A percentile compares a stretch with the other conserved stretches of the same genome.
Conservation (phyloP, 176 grass and related monocot genomes). For the Triticum monococcum region DNA sequence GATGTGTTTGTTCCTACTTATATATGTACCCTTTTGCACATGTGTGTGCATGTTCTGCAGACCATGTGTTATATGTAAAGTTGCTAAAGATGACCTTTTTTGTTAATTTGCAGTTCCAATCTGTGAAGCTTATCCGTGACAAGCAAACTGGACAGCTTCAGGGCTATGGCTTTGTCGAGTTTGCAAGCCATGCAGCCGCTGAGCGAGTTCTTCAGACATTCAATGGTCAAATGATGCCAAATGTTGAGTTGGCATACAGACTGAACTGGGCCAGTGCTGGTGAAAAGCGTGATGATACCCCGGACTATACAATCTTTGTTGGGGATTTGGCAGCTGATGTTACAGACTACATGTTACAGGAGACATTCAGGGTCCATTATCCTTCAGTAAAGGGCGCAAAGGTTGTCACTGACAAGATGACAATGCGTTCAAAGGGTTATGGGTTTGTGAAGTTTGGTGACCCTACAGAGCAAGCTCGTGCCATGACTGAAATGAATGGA, state of each 20-base stretch:
- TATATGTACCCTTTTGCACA: neutral
- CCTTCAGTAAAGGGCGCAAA: slow-evolving; percentile 92
- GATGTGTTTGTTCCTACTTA: neutral
- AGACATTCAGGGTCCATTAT: slow-evolving; percentile 84
- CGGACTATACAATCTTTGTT: slow-evolving; percentile 91
- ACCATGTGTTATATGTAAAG: neutral
- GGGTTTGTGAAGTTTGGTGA: slow-evolving; percentile 96
- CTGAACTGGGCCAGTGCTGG: slow-evolving; percentile 96
- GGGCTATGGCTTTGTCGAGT: slow-evolving; percentile 95
- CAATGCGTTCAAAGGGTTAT: slow-evolving; percentile 91
- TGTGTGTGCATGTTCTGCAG: neutral
- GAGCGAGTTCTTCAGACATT: slow-evolving; percentile 73
- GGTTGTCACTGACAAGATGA: slow-evolving; percentile 92
- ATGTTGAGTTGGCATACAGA: slow-evolving; percentile 65
- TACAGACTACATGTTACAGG: slow-evolving; percentile 88
- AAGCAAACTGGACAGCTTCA: slow-evolving; percentile 76
- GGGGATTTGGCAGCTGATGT: slow-evolving; percentile 96
- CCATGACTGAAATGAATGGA: slow-evolving; percentile 99
- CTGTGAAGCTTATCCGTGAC: slow-evolving; percentile 90
- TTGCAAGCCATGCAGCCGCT: slow-evolving; percentile 67
- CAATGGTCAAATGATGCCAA: slow-evolving; percentile 92
- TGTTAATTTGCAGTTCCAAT: slow-evolving; percentile 48
- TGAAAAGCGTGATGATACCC: slow-evolving; percentile 81
- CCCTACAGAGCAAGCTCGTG: slow-evolving; percentile 77
- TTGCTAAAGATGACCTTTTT: neutral